phyloP scores from a whole-genome alignment of 805 yeast species.

The Danielozyma ontarioensis region DNA sequence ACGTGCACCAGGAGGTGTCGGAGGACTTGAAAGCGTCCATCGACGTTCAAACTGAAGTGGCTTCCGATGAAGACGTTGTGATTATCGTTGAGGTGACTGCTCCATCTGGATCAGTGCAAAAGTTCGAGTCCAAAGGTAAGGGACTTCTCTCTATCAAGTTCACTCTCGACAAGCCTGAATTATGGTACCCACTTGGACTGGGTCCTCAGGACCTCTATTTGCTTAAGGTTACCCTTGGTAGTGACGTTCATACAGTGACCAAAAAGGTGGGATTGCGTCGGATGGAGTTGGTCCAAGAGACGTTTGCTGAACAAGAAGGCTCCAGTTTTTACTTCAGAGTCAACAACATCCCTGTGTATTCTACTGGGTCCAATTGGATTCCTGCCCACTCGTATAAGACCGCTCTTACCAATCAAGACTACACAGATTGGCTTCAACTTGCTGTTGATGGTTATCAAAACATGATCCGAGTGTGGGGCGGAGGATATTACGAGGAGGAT shows the following conservation, averaged over 20 bases:
- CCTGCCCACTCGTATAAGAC: constrained; percentile 41
- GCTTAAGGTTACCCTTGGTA: constrained; percentile 10
- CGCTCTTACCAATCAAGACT: constrained; percentile 26
- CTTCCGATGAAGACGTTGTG: not conserved
- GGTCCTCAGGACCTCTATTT: constrained; percentile 33
- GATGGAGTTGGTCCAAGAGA: constrained; percentile 35
- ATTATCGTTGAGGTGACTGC: constrained; percentile 7
- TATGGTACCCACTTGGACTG: constrained; percentile 39
- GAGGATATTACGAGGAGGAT: constrained; percentile 43
- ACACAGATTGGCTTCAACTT: constrained; percentile 29
- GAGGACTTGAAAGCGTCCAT: constrained; percentile 5
- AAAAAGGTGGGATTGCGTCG: constrained; percentile 36
- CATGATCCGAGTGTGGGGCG: constrained; percentile 48
- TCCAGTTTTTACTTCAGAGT: constrained; percentile 39
- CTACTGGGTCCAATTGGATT: constrained; percentile 45
- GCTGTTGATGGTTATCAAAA: constrained; percentile 36
- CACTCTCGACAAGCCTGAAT: constrained; percentile 18
- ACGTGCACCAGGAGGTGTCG: constrained; percentile 7
- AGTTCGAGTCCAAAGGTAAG: too few species aligned
- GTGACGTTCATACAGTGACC: constrained; percentile 7
- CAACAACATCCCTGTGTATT: constrained; percentile 34
- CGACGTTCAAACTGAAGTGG: constrained; percentile 4
- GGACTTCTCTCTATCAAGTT: constrained; percentile 1
- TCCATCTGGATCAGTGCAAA: constrained; percentile 6
- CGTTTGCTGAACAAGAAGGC: constrained; percentile 26